phyloP scores from a whole-genome alignment of 179 eudicot genomes.

The Camellia oleifera region DNA sequence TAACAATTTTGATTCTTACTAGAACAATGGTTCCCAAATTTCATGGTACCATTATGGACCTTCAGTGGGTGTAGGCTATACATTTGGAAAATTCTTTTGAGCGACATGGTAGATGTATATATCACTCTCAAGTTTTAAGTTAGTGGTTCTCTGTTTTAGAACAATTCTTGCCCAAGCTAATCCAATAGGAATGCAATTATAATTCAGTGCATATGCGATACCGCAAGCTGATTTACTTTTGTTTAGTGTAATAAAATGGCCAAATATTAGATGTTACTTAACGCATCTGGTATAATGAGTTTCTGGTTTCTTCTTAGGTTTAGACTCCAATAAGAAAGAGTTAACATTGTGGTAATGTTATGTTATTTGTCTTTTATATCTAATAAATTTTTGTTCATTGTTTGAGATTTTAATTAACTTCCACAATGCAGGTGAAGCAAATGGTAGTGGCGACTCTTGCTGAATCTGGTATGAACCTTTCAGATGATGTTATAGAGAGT shows the following conservation, averaged over 20 bases:
- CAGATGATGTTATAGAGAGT: conserved; percentile 91
- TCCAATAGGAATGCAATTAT: not conserved
- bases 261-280: not conserved
- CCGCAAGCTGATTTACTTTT: not conserved
- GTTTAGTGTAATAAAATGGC: not conserved
- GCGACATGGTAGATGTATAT: no score
- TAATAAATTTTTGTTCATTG: not conserved
- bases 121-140: not conserved
- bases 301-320: not conserved
- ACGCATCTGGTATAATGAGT: not conserved
- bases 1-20: no score
- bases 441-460: conserved; percentile 99
- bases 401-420: conserved; percentile 10
- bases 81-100: not conserved
- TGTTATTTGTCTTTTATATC: not conserved
- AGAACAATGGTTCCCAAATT: no score
- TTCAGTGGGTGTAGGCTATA: not conserved
- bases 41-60: not conserved
- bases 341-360: not conserved
- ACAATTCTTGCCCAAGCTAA: not conserved
- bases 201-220: no score
- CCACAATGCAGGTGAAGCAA: conserved; percentile 75
- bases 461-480: conserved; percentile 99
- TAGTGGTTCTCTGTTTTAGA: not conserved
- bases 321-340: not conserved